Conservation (phyloP, 2,329 filamentous ascomycete species). For the Cercospora sesami region DNA sequence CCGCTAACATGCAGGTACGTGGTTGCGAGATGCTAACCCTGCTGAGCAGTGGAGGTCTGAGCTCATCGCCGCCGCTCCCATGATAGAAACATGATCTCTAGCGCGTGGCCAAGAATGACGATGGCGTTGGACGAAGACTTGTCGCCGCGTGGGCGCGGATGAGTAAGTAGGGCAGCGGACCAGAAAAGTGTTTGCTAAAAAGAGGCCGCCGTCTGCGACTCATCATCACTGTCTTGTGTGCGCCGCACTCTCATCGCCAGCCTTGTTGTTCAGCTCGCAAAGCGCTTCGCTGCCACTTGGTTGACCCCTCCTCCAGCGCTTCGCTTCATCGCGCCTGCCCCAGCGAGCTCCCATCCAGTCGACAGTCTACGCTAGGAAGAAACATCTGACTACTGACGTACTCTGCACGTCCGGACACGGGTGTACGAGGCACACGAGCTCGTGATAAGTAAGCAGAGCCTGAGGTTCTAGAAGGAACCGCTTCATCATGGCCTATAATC, state of each 20-base stretch:
- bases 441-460: background rate
- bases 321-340: background rate
- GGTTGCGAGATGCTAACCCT: background rate
- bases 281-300: background rate
- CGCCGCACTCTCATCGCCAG: background rate
- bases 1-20: conserved; percentile 6
- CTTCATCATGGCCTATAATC: conserved; percentile 82
- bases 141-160: conserved; percentile 1
- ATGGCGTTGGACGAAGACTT: background rate
- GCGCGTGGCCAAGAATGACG: conserved; percentile 6
- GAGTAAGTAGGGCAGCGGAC: conserved; percentile 1
- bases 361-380: background rate
- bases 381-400: conserved; percentile 7
- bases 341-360: background rate
- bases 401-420: background rate
- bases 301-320: conserved; percentile 1
- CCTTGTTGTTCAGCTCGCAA: conserved; percentile 3
- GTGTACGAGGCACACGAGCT: background rate
- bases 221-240: background rate
- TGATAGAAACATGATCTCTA: conserved; percentile 1
- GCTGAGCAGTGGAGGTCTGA: conserved; percentile 2
- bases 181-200: conserved; percentile 2
- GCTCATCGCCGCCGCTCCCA: conserved; percentile 5
- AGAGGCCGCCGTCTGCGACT: conserved; percentile 3
- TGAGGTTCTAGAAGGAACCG: conserved; percentile 12